phyloP scores from a whole-genome alignment of 1,139 yeast genomes.

The Suhomyces taliae region DNA sequence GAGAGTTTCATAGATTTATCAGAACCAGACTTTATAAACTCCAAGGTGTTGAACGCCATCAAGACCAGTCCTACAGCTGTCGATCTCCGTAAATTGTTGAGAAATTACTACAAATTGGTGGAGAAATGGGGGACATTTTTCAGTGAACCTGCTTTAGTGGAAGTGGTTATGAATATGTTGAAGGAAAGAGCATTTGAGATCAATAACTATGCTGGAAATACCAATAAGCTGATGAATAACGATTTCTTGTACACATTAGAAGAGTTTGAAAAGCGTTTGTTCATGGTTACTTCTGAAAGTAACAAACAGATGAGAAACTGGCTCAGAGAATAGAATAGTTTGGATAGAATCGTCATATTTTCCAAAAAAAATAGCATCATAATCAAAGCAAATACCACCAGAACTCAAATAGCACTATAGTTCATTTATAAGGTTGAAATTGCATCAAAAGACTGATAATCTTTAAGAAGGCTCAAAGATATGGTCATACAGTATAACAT shows the following conservation, averaged over 20 bases:
- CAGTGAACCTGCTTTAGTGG: slow-evolving; percentile 61
- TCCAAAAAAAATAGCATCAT: too few relatives aligned
- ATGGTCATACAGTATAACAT: too few relatives aligned
- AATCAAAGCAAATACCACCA: too few relatives aligned
- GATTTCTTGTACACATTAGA: slow-evolving; percentile 68
- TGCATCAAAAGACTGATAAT: too few relatives aligned
- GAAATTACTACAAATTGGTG: slow-evolving; percentile 67
- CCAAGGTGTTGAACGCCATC: slow-evolving; percentile 74
- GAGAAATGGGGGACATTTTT: slow-evolving; percentile 75
- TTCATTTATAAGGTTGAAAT: too few relatives aligned
- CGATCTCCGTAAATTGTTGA: slow-evolving; percentile 66
- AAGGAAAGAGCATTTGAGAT: slow-evolving; percentile 68
- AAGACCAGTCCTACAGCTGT: slow-evolving; percentile 69
- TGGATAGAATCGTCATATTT: too few relatives aligned
- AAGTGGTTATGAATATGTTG: slow-evolving; percentile 54
- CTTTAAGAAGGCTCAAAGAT: too few relatives aligned
- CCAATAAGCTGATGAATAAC: slow-evolving; percentile 41
- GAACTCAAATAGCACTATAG: too few relatives aligned
- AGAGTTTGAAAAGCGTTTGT: slow-evolving; percentile 68
- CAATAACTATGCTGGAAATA: slow-evolving; percentile 67
- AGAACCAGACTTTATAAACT: slow-evolving; percentile 65
- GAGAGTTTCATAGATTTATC: slow-evolving; percentile 66
- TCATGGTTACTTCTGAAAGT: slow-evolving; percentile 58
- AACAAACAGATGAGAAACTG: slow-evolving; percentile 65
- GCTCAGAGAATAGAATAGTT: slow-evolving; percentile 25